These are phyloP conservation scores for Talaromyces thailandensis DNA, from an alignment of 495 filamentous ascomycete species.

Conservation along the genomic window DNA sequence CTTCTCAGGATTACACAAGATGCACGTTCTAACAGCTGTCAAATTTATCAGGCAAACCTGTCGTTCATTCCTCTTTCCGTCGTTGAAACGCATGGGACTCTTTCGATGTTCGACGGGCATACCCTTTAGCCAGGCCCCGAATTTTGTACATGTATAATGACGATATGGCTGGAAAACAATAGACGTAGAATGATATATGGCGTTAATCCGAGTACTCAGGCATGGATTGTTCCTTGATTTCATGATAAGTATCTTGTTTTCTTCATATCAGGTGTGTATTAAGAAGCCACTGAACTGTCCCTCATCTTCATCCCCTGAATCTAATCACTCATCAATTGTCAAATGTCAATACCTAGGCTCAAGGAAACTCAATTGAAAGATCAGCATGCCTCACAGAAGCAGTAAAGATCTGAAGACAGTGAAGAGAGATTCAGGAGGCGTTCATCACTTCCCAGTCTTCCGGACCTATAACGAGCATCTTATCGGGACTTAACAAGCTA, in stretches of 20 bases:
- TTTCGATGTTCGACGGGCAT: no score
- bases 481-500: not conserved
- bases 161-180: not conserved
- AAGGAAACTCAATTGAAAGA: not conserved
- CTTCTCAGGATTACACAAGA: not conserved
- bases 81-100: no score
- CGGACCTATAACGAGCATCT: not conserved
- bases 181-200: not conserved
- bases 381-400: not conserved
- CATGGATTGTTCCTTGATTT: not conserved
- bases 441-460: not conserved
- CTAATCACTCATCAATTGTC: not conserved
- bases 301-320: not conserved
- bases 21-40: no score
- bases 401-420: not conserved
- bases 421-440: not conserved
- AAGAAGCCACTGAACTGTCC: no score
- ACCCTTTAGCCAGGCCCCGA: not conserved
- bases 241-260: not conserved
- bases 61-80: no score
- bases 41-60: no score
- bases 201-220: not conserved
- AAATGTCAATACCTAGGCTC: not conserved
- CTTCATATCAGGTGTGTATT: not conserved
- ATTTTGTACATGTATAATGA: not conserved